A percentile compares a stretch with the other conserved stretches of the same genome.
These are phyloP conservation scores for Colletotrichum camelliae DNA, from an alignment of 2,329 filamentous ascomycete species.

Conservation along the genomic window DNA sequence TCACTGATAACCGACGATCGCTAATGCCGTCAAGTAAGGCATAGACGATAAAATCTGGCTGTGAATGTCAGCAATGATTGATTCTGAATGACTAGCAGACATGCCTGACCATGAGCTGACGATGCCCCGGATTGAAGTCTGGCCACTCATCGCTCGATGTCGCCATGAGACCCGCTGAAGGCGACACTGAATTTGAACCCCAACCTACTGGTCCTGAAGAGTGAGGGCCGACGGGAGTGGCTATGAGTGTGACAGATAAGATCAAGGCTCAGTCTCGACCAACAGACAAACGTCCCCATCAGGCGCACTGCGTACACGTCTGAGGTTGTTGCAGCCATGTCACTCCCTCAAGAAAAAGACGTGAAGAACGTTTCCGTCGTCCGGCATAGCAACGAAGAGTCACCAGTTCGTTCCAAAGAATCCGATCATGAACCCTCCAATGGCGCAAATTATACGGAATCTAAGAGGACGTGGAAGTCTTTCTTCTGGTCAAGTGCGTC, in stretches of 20 bases:
- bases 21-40: neutral
- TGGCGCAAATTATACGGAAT: conserved; percentile 36
- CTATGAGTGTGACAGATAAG: neutral
- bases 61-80: neutral
- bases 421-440: neutral
- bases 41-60: neutral
- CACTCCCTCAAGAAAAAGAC: neutral
- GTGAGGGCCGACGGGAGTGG: neutral
- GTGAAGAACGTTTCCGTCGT: neutral
- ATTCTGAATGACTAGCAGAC: neutral
- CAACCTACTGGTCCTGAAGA: neutral
- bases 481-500: conserved; percentile 29
- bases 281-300: neutral
- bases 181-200: neutral
- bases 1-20: neutral
- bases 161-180: conserved; percentile 15
- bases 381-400: neutral
- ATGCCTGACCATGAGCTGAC: neutral
- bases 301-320: neutral
- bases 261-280: neutral
- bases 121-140: neutral
- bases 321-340: neutral
- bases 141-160: neutral
- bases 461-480: conserved; percentile 43
- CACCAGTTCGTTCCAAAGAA: neutral